Percentiles rank a stretch among this genome's conserved stretches.
phyloP scores from a whole-genome alignment of 2,329 filamentous ascomycete genomes.

The Fusarium foetens region DNA sequence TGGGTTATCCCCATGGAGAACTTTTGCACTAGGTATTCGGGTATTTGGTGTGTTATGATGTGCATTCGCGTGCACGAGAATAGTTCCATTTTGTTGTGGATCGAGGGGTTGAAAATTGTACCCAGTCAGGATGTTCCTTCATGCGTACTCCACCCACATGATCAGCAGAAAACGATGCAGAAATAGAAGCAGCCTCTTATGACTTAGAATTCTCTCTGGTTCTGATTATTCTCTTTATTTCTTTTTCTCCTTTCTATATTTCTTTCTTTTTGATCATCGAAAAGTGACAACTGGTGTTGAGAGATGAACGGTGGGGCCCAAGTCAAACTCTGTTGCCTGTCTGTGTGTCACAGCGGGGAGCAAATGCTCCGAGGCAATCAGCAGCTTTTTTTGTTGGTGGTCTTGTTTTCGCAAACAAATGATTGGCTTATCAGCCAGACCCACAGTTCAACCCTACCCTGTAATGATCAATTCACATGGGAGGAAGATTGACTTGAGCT shows the following conservation, averaged over 20 bases:
- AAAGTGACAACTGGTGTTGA: not conserved
- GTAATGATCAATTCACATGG: not conserved
- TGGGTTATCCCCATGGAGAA: not conserved
- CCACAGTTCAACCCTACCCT: not conserved
- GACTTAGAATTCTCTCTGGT: not conserved
- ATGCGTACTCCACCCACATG: not conserved
- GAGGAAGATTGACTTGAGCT: not conserved
- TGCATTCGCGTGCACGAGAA: not conserved
- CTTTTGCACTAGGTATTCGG: not conserved
- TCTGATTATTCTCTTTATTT: accelerated
- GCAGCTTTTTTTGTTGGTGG: not conserved
- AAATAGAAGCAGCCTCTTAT: not conserved
- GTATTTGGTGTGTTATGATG: not conserved
- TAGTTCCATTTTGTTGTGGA: not conserved
- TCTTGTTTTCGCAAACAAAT: not conserved
- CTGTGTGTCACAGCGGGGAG: not conserved
- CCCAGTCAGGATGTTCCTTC: not conserved
- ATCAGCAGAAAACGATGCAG: not conserved
- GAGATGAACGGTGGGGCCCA: no score
- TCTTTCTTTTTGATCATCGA: no score
- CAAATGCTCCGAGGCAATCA: not conserved
- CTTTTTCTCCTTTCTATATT: accelerated
- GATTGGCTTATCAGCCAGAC: not conserved
- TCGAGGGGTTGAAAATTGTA: not conserved
- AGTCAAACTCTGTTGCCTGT: not conserved